phyloP scores from a whole-genome alignment of 2,329 filamentous ascomycete species.

The Hymenoscyphus salicellus region DNA sequence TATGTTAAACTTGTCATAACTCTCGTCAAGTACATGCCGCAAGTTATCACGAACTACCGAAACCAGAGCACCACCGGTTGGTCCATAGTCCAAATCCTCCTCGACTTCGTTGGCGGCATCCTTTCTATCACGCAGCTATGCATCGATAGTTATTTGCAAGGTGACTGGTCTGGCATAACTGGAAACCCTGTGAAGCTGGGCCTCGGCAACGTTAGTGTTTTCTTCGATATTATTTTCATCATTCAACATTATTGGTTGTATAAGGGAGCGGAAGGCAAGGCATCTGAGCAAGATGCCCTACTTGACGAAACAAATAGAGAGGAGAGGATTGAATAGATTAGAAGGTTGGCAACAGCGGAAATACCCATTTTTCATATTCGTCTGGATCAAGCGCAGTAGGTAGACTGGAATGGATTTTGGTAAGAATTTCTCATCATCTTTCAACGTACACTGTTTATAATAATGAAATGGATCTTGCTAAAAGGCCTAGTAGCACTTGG shows the following conservation, averaged over 20 bases:
- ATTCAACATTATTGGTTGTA: conserved; percentile 86
- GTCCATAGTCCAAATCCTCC: conserved; percentile 78
- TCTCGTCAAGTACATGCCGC: conserved; percentile 88
- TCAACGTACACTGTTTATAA: background rate
- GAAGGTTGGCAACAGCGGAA: background rate
- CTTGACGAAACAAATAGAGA: conserved; percentile 15
- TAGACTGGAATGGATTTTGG: background rate
- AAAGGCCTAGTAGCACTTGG: background rate
- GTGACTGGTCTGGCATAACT: conserved; percentile 85
- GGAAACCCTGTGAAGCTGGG: conserved; percentile 91
- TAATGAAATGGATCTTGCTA: background rate
- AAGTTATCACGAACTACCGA: conserved; percentile 77
- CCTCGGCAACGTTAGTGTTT: conserved; percentile 78
- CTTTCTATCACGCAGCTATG: conserved; percentile 78
- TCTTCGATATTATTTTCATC: conserved; percentile 86
- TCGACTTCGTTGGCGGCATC: conserved; percentile 79
- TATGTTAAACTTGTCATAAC: conserved; percentile 90
- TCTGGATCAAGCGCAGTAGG: background rate
- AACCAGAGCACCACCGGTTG: conserved; percentile 84
- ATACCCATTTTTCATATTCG: background rate
- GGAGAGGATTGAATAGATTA: conserved; percentile 18
- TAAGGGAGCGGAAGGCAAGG: conserved; percentile 25
- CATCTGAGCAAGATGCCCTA: conserved; percentile 24
- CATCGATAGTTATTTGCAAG: conserved; percentile 79
- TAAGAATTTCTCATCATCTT: background rate